phyloP scores from a whole-genome alignment of 768 basidiomycete species.

The Hericium coralloides region DNA sequence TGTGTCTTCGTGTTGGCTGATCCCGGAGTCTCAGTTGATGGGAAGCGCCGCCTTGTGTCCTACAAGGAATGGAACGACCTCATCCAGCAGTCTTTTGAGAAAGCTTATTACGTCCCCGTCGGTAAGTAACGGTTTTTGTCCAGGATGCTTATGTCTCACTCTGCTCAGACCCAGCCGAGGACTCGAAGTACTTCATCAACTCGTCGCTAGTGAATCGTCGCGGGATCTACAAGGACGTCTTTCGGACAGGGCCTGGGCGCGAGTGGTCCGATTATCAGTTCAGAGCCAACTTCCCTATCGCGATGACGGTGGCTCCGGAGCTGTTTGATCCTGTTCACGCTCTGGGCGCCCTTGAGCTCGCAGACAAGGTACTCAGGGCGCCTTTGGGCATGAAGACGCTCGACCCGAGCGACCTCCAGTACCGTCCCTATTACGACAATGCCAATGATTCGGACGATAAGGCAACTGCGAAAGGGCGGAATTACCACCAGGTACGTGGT shows the following conservation, averaged over 20 bases:
- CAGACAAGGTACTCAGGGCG: constrained; percentile 70
- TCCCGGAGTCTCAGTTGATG: constrained; percentile 45
- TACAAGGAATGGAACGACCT: constrained; percentile 88
- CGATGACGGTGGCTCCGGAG: constrained; percentile 96
- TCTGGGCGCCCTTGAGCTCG: constrained; percentile 68
- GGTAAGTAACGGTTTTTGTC: constrained; percentile 34
- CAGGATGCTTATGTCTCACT: not conserved
- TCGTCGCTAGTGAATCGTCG: constrained; percentile 71
- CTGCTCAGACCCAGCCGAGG: constrained; percentile 55
- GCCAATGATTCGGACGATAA: constrained; percentile 83
- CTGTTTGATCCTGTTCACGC: constrained; percentile 80
- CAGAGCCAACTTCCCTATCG: constrained; percentile 87
- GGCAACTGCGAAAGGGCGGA: constrained; percentile 84
- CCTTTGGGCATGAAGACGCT: constrained; percentile 97
- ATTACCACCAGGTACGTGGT: constrained; percentile 76
- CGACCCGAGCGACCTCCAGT: constrained; percentile 81
- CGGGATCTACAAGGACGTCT: constrained; percentile 98
- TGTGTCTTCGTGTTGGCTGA: not conserved
- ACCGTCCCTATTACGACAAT: constrained; percentile 90
- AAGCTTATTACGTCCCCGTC: constrained; percentile 80
- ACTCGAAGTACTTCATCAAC: constrained; percentile 62
- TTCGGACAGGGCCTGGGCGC: constrained; percentile 76
- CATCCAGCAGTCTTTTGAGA: constrained; percentile 82
- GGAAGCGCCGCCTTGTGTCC: constrained; percentile 59
- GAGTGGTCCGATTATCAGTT: constrained; percentile 99